Evolutionary conservation across 73 alveolate genomes (phyloP), one percentile per base, ranked within the genome.

Genomic region (Halteria grandinella): DNA sequence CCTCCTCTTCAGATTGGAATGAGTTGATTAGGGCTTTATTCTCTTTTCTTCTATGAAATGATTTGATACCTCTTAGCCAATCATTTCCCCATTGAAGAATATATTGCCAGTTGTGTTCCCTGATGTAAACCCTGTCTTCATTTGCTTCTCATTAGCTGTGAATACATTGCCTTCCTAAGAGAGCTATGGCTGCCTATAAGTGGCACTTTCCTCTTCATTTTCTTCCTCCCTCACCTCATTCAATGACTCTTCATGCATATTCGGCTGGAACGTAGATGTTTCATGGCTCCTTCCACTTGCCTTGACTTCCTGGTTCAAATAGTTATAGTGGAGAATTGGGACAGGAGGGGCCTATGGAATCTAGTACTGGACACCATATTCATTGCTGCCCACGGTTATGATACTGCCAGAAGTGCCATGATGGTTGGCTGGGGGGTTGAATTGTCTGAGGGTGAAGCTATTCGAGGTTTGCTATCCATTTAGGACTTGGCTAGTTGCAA

Each of bases 281-380:
- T 66, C 80, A 66, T 66, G 80, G 29, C 69, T 44, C 47, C 80
- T 66, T 10, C 80, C 80, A 47, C 80, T 66, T 23, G 34, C 23
- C 21, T 66, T 66, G 17, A 5, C 80, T 3, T 66, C 80, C 6
- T 36, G 12, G 10, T 40, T 39, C 5, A 20, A n/a, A 11, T 39
- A 62, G 32, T 39, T 20, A 5, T 36, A 62, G 8, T 12, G 12
- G 18, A 17, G 43, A 58, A 17, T 27, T 31, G 43, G 21, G 41
- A 24, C 8, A 28, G 20, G 32, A 3, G 43, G 27, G 1, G 45
- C 34, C 17, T 17, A 53, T 53, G 4, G 44, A 18, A 17, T 53
- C 24, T 53, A 53, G 6, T 48, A 44, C 37, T 60, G 43, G 36
- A 45, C 63, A 45, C 29, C 45, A 28, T 33, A 39, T 17, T 6